Base-by-base conservation (phyloP, 2,329 filamentous ascomycete genomes). In the Arthrocladium fulminans region DNA sequence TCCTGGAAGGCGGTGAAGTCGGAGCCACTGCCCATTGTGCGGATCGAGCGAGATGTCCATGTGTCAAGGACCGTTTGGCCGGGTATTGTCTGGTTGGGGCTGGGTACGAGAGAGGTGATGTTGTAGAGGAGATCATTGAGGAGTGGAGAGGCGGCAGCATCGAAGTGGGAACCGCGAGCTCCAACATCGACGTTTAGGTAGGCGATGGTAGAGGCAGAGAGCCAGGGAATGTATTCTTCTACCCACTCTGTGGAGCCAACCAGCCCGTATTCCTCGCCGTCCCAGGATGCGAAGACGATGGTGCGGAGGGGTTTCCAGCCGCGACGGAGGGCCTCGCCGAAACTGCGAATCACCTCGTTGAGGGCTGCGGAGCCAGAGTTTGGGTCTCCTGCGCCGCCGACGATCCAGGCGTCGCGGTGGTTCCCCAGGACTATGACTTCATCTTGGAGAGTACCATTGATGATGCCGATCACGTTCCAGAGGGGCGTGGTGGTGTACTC, bases 41-140 rank as follows among this genome's bases (percentile, higher is more conserved):
- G 65, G 24, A 71, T 54, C 40, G 53, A 61, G 27, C 59, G 50
- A 7, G 55, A 48, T 22, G 55, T 54, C 70, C 70, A 74, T 20
- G 69, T 63, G 46, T 73, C 71, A 45, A 71, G 71, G 1, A 92
- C 74, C 0, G 85, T 87, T 64, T 85, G 80, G 4, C 79, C 80
- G n/a, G 71, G 59, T 9, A 79, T 62, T 0, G 82, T 86, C 63
- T 92, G 86, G 61, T 94, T 89, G 0, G 87, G 81, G 0, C 82
- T 84, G 2, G 72, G 76, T 1, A 90, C 78, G 12, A 77, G 63
- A 9, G 70, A 67, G 0, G 82, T 80, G 37, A 48, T 24, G 4
- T 61, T 53, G 45, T 50, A 57, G 24, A 59, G 56, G 37, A 70
- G 61, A 13, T 57, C 51, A 50, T 70, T 67, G 1, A 72, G 58